Base-by-base conservation (phyloP, 2,329 filamentous ascomycete genomes). In the Cercospora nicotianae region DNA sequence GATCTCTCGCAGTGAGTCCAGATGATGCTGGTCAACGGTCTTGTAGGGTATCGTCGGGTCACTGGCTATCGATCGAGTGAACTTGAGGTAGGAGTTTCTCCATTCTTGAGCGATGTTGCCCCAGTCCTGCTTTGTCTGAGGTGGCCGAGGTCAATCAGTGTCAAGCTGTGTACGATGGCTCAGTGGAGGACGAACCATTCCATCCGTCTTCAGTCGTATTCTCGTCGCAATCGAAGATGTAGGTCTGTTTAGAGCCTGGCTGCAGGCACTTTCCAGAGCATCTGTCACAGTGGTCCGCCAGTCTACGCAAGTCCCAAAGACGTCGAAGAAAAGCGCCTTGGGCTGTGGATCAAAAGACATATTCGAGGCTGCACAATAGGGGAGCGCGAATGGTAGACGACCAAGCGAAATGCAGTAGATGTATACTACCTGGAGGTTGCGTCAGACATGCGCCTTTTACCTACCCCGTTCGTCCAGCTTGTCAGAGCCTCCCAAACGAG, bases 281-380 rank as follows among this genome's bases (percentile, higher is more conserved):
- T 83, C 80, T 13, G 84, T 86, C 20, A 95, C 87, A 1, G 88
- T 87, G 45, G 82, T 83, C 66, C 91, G 89, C 91, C 91, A 94
- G 81, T 94, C 86, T 57, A 95, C 91, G 70, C 90, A 87, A 1
- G 92, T 95, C 72, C 91, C 91, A 78, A 94, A 93, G 73, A 93
- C 86, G 80, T 93, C 91, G 75, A 92, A 93, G 64, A 89, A 84
- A 36, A 93, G 81, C 7, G 86, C 90, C 72, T 70, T 75, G 5
- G 87, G 87, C 70, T 80, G 80, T 8, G 77, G 74, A 58, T 73
- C 64, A 3, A 63, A 48, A 12, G 45, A 33, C 59, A 63, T 63
- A 16, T 20, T 13, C 13, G 33, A 36, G 33, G 5, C 58, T 65
- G 65, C 30, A 45, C 33, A 39, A 28, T 30, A 57, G n/a, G 18